These are phyloP conservation scores for Physaria fendleri DNA, from an alignment of 345 rosid species.

Conservation along the genomic window DNA sequence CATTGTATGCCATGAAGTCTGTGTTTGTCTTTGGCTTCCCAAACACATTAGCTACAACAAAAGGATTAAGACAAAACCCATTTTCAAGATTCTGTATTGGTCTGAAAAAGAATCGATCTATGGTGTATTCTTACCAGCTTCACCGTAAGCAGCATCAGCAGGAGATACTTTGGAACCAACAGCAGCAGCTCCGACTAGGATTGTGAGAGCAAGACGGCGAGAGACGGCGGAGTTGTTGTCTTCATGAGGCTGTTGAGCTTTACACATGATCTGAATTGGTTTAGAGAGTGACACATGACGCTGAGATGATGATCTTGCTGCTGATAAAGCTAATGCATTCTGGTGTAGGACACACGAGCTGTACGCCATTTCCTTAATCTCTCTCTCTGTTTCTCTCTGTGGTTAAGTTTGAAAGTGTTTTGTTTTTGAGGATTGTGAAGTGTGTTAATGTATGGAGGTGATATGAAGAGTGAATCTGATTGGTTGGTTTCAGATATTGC, in stretches of 20 bases:
- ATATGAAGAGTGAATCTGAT: constrained; percentile 35
- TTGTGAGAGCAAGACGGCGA: constrained; percentile 80
- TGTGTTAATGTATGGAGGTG: constrained; percentile 19
- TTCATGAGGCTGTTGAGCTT: constrained; percentile 60
- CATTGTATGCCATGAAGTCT: constrained; percentile 64
- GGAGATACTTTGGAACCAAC: constrained; percentile 85
- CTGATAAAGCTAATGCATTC: constrained; percentile 51
- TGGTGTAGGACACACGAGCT: constrained; percentile 85
- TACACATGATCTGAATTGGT: constrained; percentile 49
- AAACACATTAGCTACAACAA: constrained; percentile 77
- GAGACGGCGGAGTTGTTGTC: constrained; percentile 44
- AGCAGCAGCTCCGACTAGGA: constrained; percentile 84
- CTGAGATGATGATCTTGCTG: constrained; percentile 40
- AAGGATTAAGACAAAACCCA: not conserved
- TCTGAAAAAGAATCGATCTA: constrained; percentile 11
- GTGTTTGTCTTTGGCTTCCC: constrained; percentile 91
- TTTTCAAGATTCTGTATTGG: not conserved
- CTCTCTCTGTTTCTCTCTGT: not conserved
- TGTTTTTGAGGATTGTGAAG: not conserved
- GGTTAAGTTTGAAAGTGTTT: not conserved
- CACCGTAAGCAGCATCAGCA: constrained; percentile 98
- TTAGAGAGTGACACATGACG: constrained; percentile 44
- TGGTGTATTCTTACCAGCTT: constrained; percentile 51
- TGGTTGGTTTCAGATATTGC: constrained; percentile 49
- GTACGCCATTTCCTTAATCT: constrained; percentile 69